Percentiles rank a stretch among this genome's conserved stretches.
Conservation (phyloP, 257 asterid species). For the Verbascum thapsus region DNA sequence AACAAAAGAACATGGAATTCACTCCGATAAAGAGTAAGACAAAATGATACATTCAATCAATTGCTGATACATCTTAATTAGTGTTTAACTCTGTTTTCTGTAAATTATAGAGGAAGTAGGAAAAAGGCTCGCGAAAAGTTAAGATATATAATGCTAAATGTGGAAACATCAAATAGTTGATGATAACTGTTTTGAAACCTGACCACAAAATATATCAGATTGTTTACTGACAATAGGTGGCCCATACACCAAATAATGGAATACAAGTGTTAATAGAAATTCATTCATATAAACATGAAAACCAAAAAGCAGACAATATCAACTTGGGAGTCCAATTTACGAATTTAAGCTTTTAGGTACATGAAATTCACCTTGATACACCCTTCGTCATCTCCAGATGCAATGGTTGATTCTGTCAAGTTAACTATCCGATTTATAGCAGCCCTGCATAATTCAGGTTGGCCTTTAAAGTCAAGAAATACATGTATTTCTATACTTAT, state of each 20-base stretch:
- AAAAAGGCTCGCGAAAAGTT: background rate
- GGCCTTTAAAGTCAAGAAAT: constrained; percentile 11
- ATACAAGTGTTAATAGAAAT: background rate
- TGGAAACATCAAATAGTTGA: background rate
- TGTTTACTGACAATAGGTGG: background rate
- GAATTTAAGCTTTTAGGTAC: constrained; percentile 7
- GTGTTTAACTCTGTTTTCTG: background rate
- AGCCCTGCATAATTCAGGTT: constrained; percentile 49
- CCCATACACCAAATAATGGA: background rate
- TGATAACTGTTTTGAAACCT: background rate
- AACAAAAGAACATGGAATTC: background rate
- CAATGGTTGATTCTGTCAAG: constrained; percentile 79
- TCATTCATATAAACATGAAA: background rate
- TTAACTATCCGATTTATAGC: constrained; percentile 81
- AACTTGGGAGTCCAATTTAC: background rate
- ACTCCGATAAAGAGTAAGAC: constrained; percentile 1
- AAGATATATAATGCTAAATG: background rate
- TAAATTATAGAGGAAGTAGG: background rate
- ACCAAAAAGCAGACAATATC: constrained; percentile 14
- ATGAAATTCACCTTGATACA: constrained; percentile 69
- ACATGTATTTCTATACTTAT: background rate
- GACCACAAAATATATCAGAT: constrained; percentile 4
- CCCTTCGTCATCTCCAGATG: constrained; percentile 93
- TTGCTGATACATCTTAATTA: background rate
- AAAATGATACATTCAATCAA: constrained; percentile 1